Conservation (phyloP, 305 asterid species). For the Fraxinus angustifolia region DNA sequence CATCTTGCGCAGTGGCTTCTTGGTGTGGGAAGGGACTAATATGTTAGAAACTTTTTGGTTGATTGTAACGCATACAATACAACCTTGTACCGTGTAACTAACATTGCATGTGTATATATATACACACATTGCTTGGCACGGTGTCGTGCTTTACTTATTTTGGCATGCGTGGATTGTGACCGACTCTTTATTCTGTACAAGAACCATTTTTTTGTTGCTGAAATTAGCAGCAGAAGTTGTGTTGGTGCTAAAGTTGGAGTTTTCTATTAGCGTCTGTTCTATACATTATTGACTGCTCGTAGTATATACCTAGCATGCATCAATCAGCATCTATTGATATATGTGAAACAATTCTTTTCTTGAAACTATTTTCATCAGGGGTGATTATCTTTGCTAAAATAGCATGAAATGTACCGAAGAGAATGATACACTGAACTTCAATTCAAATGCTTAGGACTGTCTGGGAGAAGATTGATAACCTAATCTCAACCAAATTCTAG, state of each 20-base stretch:
- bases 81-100: neutral
- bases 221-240: neutral
- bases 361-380: neutral
- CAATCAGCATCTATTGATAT: neutral
- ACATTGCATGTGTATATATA: neutral
- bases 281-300: neutral
- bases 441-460: neutral
- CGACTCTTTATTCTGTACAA: neutral
- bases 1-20: conserved; percentile 98
- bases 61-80: neutral
- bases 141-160: neutral
- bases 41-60: conserved; percentile 5
- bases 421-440: neutral
- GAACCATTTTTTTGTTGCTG: neutral
- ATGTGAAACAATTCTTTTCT: neutral
- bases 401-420: neutral
- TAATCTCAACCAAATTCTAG: neutral
- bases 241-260: neutral
- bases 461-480: neutral
- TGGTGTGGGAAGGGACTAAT: conserved; percentile 76
- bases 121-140: neutral
- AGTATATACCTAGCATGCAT: neutral
- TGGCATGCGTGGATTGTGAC: neutral
- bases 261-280: neutral
- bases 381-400: neutral